Evolutionary conservation across 805 yeast species (phyloP).

Genomic region (Ogataea sp.): DNA sequence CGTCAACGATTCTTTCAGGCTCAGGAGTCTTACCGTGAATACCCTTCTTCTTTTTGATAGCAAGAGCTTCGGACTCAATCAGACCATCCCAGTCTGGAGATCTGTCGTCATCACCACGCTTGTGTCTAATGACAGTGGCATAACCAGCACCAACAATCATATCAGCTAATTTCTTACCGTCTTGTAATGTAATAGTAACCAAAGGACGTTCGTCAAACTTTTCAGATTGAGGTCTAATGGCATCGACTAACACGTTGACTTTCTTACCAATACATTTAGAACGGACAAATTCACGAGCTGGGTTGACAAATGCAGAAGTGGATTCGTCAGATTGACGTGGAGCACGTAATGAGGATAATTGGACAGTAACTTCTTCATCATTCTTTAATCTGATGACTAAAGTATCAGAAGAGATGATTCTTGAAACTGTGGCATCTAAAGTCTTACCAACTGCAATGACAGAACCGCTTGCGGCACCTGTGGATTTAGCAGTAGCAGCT

Average conservation of each 20-base stretch:
- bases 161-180: constrained; percentile 53
- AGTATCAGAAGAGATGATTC: constrained; percentile 64
- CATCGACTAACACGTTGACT: constrained; percentile 55
- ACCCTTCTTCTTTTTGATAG: constrained; percentile 51
- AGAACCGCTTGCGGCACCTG: constrained; percentile 10
- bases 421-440: constrained; percentile 47
- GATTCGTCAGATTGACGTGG: constrained; percentile 60
- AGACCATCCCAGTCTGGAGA: constrained; percentile 73
- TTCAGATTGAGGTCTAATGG: constrained; percentile 52
- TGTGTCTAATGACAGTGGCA: constrained; percentile 74
- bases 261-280: constrained; percentile 61
- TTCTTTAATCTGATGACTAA: constrained; percentile 42
- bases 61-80: constrained; percentile 58
- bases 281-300: constrained; percentile 72
- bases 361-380: constrained; percentile 55
- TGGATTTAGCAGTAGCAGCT: constrained; percentile 10
- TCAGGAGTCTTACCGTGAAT: constrained; percentile 53
- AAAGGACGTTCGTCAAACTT: constrained; percentile 58
- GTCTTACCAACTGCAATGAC: constrained; percentile 37
- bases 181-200: constrained; percentile 47
- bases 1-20: constrained; percentile 62
- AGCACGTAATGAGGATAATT: constrained; percentile 66
- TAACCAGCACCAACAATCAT: constrained; percentile 55
- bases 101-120: constrained; percentile 63
- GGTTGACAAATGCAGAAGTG: constrained; percentile 46